A percentile compares a stretch with the other conserved stretches of the same genome.
Evolutionary conservation across 306 rosid genomes (phyloP).

Genomic region (Coriaria nepalensis): DNA sequence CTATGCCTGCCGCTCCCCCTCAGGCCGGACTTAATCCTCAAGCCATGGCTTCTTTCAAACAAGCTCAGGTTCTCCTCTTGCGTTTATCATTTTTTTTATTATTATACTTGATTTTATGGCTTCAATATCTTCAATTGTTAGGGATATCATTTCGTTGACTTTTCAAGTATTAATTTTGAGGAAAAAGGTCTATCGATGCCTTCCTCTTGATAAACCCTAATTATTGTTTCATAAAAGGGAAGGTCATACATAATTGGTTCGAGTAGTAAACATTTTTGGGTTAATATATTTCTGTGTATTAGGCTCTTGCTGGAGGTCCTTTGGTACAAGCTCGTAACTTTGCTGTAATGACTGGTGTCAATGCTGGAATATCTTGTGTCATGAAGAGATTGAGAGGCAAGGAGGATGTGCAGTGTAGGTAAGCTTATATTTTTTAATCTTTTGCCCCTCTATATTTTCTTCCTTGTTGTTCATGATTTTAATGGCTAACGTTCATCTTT

Average conservation of each 20-base stretch:
- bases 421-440: slow-evolving; percentile 9
- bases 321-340: slow-evolving; percentile 84
- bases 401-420: slow-evolving; percentile 93
- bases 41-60: slow-evolving; percentile 75
- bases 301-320: slow-evolving; percentile 96
- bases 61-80: slow-evolving; percentile 59
- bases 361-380: slow-evolving; percentile 85
- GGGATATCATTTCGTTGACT: not conserved
- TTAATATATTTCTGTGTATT: too few species aligned
- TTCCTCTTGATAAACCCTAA: not conserved
- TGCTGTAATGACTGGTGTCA: slow-evolving; percentile 95
- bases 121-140: not conserved
- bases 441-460: not conserved
- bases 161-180: not conserved
- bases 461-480: not conserved
- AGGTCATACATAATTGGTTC: too few species aligned
- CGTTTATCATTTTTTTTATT: not conserved
- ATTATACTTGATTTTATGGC: not conserved
- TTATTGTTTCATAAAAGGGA: too few species aligned
- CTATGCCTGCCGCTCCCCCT: slow-evolving; percentile 54
- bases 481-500: too few species aligned
- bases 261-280: too few species aligned
- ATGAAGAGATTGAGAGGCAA: slow-evolving; percentile 91
- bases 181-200: not conserved
- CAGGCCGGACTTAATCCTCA: slow-evolving; percentile 65